phyloP scores from a whole-genome alignment of 345 rosid species.

The Angophora floribunda region DNA sequence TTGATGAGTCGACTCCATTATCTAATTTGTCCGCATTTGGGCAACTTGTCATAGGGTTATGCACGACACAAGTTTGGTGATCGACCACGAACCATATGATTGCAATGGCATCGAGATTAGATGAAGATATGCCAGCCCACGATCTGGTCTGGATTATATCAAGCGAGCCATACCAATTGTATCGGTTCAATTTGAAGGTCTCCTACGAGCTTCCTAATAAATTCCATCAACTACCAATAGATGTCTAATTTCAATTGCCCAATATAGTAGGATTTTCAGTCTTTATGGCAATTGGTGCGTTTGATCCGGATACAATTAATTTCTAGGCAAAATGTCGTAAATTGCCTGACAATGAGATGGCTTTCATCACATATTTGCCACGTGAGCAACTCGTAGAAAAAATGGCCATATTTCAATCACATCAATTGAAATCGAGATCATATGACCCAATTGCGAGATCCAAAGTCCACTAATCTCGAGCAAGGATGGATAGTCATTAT shows the following conservation, averaged over 20 bases:
- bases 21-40: not conserved
- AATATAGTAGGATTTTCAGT: accelerated
- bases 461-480: not conserved
- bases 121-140: not conserved
- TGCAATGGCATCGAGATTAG: not conserved
- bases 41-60: not conserved
- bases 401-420: not conserved
- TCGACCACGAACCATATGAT: not conserved
- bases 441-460: not conserved
- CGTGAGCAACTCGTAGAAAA: not conserved
- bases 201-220: not conserved
- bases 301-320: accelerated
- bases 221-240: not conserved
- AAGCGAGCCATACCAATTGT: accelerated
- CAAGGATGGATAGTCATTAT: not conserved
- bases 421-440: not conserved
- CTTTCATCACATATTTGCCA: accelerated
- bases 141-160: not conserved
- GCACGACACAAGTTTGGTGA: not conserved
- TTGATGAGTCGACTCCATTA: not conserved
- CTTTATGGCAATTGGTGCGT: accelerated
- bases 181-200: not conserved
- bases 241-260: not conserved
- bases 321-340: not conserved
- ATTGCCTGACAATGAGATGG: accelerated